Evolutionary conservation across 2,329 filamentous ascomycete genomes (phyloP), one percentile per base, ranked within the genome.

Genomic region (Bipolaris zeicola): DNA sequence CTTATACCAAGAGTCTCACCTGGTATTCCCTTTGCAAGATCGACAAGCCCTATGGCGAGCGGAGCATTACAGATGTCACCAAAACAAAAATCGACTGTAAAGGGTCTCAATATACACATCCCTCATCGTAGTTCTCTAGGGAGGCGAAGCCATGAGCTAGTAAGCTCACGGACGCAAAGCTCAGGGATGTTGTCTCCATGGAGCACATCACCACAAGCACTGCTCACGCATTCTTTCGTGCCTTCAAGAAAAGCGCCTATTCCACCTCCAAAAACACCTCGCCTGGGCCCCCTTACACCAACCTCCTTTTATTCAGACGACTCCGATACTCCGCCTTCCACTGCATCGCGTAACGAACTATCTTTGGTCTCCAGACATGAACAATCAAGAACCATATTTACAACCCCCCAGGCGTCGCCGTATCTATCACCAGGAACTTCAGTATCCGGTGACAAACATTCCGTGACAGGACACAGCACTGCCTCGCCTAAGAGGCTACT

Each of bases 101-200:
- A 57, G 36, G 66, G 67, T 0, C 50, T 72, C 20, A 59, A 55
- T 37, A 64, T 73, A 13, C 60, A 61, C 10, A 71, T 73, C 38
- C 67, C 68, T 0, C 44, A 45, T 11, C 59, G 54, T 3, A 46
- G 64, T 13, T 44, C 45, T 37, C 42, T 49, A 4, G 33, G 45
- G 34, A 51, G 44, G 36, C 38, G 41, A 31, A 45, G 55, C 2
- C 50, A 45, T 1, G 58, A 62, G n/a, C 38, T 64, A 8, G 46
- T 36, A 13, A 68, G 61, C n/a, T 64, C 70, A n/a, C 65, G 67
- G 18, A 72, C 71, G 3, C 68, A 67, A 31, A 71, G 66, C 44
- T 72, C 68, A 5, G 47, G 61, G 34, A 64, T 65, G 3, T 44
- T 72, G n/a, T 71, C 69, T 1, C 68, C 71, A 13, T 55, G 62